These are phyloP conservation scores for Echium plantagineum DNA, from an alignment of 257 asterid genomes.

Conservation along the genomic window DNA sequence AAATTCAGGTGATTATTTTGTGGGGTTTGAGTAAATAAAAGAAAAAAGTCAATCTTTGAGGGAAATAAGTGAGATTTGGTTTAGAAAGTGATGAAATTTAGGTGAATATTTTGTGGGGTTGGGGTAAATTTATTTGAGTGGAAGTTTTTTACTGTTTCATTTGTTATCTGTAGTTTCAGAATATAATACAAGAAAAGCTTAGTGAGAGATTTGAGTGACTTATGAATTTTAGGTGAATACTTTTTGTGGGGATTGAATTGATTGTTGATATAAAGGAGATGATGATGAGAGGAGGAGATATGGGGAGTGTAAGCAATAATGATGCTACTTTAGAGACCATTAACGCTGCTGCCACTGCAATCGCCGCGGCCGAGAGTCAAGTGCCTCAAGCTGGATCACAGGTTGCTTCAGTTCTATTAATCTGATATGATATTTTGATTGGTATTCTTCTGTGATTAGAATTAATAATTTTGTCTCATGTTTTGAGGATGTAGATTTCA, in stretches of 20 bases:
- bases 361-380: constrained; percentile 1
- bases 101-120: too few relatives aligned
- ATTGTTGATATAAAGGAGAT: not conserved
- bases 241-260: not conserved
- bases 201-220: too few relatives aligned
- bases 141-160: too few relatives aligned
- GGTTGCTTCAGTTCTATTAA: constrained; percentile 2
- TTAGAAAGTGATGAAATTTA: not conserved
- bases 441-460: not conserved
- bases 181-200: too few relatives aligned
- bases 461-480: not conserved
- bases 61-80: not conserved
- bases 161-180: too few relatives aligned
- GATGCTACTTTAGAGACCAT: constrained; percentile 1
- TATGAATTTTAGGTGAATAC: not conserved
- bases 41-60: not conserved
- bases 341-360: not conserved
- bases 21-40: too few relatives aligned
- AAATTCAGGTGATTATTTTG: too few relatives aligned
- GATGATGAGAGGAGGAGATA: not conserved
- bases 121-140: too few relatives aligned
- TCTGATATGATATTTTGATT: not conserved
- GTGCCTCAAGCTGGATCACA: not conserved
- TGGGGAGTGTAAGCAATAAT: not conserved
- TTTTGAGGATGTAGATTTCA: not conserved